These are phyloP conservation scores for Candida saitoana DNA, from an alignment of 805 yeast genomes.

Conservation along the genomic window DNA sequence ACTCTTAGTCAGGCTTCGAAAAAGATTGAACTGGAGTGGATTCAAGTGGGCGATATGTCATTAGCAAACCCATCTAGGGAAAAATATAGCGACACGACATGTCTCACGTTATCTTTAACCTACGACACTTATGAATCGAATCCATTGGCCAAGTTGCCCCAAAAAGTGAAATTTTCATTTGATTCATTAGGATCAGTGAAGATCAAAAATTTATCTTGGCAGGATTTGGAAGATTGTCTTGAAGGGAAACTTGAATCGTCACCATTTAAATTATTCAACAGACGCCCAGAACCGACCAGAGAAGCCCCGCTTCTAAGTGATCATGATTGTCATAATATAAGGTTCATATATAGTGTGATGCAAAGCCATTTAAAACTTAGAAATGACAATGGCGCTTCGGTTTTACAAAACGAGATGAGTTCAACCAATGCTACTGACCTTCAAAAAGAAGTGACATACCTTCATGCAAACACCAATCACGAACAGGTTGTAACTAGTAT, in stretches of 20 bases:
- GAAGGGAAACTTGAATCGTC: slow-evolving; percentile 20
- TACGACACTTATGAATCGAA: slow-evolving; percentile 31
- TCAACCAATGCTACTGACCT: slow-evolving; percentile 14
- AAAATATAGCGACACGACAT: slow-evolving; percentile 14
- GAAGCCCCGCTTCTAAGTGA: slow-evolving; percentile 11
- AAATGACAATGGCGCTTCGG: slow-evolving; percentile 27
- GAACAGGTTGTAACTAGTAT: slow-evolving; percentile 10
- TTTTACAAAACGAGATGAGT: slow-evolving; percentile 8
- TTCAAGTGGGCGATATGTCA: slow-evolving; percentile 13
- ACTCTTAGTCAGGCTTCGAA: slow-evolving; percentile 18
- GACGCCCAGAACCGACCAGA: slow-evolving; percentile 3
- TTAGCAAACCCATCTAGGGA: background rate
- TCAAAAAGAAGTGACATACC: slow-evolving; percentile 10
- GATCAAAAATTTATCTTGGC: slow-evolving; percentile 19
- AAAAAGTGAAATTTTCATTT: slow-evolving; percentile 23
- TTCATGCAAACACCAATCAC: slow-evolving; percentile 12
- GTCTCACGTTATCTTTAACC: slow-evolving; percentile 34
- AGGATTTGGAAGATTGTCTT: slow-evolving; percentile 26
- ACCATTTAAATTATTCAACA: slow-evolving; percentile 19
- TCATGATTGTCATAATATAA: slow-evolving; percentile 28
- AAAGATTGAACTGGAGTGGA: slow-evolving; percentile 6
- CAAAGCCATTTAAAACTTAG: slow-evolving; percentile 29
- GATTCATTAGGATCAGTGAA: slow-evolving; percentile 21
- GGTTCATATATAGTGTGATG: slow-evolving; percentile 28
- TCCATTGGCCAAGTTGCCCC: slow-evolving; percentile 23